A percentile compares a stretch with the other conserved stretches of the same genome.
phyloP scores from a whole-genome alignment of 345 rosid species.

The Linum usitatissimum region DNA sequence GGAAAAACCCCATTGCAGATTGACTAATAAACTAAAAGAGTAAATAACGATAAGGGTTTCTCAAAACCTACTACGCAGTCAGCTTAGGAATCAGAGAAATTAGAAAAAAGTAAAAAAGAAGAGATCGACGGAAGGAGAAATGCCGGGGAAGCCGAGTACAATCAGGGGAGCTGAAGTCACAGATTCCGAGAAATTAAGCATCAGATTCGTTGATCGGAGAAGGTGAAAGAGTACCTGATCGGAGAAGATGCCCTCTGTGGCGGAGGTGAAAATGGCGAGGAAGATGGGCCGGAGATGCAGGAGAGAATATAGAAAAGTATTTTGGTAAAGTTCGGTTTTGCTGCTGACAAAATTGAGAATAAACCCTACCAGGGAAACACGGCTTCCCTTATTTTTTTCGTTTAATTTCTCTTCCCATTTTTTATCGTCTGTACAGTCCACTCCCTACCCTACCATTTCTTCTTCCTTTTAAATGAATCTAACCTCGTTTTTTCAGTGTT shows the following conservation, averaged over 20 bases:
- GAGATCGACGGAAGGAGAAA: no score
- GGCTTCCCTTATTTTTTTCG: neutral
- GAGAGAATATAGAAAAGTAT: neutral
- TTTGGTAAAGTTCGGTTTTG: neutral
- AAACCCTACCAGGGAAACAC: neutral
- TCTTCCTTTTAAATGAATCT: no score
- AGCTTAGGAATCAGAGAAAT: neutral
- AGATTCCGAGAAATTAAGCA: neutral
- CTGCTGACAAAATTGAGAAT: neutral
- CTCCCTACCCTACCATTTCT: no score
- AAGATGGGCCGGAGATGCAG: neutral
- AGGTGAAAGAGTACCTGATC: neutral
- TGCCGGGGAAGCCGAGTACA: neutral
- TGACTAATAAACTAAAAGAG: no score
- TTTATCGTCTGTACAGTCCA: no score
- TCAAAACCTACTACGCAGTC: no score
- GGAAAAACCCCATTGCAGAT: neutral
- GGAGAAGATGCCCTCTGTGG: neutral
- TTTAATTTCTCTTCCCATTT: no score
- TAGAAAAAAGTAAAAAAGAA: neutral
- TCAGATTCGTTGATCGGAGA: neutral
- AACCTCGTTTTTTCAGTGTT: no score
- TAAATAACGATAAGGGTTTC: no score
- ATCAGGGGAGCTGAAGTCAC: neutral
- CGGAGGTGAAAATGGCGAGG: neutral